Evolutionary conservation across 2,329 filamentous ascomycete genomes (phyloP).

Genomic region (Laburnicola sp.): DNA sequence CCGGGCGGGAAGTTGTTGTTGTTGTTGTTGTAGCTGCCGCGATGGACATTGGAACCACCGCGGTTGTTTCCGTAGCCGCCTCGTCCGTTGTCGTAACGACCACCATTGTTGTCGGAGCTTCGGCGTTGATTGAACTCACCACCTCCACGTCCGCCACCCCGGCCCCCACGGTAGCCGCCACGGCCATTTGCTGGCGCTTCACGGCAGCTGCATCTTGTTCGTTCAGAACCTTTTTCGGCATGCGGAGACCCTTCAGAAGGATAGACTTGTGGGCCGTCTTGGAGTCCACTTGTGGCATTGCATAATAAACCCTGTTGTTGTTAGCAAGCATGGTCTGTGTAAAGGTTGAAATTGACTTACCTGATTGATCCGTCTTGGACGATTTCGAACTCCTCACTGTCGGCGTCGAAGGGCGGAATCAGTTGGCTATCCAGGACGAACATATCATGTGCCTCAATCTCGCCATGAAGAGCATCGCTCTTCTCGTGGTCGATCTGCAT

Average conservation of each 20-base stretch:
- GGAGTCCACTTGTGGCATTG: slow-evolving; percentile 67
- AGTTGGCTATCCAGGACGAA: slow-evolving; percentile 84
- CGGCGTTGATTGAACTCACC: slow-evolving; percentile 24
- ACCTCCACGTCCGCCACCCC: slow-evolving; percentile 45
- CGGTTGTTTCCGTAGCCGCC: slow-evolving; percentile 20
- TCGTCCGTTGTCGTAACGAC: slow-evolving; percentile 29
- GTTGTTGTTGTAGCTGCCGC: no score
- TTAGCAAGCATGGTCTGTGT: no score
- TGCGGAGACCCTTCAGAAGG: slow-evolving; percentile 80
- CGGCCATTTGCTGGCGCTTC: slow-evolving; percentile 69
- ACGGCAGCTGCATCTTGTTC: slow-evolving; percentile 70
- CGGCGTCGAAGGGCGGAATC: slow-evolving; percentile 73
- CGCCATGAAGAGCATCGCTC: slow-evolving; percentile 78
- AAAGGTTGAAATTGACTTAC: slow-evolving; percentile 58
- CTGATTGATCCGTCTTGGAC: slow-evolving; percentile 71
- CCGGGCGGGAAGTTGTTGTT: slow-evolving; percentile 8
- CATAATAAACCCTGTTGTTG: slow-evolving; percentile 87
- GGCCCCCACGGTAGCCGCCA: slow-evolving; percentile 66
- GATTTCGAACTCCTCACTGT: slow-evolving; percentile 43
- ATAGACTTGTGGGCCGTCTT: slow-evolving; percentile 85
- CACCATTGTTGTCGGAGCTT: slow-evolving; percentile 20
- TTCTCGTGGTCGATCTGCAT: slow-evolving; percentile 74
- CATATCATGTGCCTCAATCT: slow-evolving; percentile 76
- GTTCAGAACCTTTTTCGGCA: slow-evolving; percentile 68
- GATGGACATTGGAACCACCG: slow-evolving; percentile 18